Percentiles rank a stretch among this genome's conserved stretches.
Conservation (phyloP, 169 alveolate species). For the Cryptosporidium canis region DNA sequence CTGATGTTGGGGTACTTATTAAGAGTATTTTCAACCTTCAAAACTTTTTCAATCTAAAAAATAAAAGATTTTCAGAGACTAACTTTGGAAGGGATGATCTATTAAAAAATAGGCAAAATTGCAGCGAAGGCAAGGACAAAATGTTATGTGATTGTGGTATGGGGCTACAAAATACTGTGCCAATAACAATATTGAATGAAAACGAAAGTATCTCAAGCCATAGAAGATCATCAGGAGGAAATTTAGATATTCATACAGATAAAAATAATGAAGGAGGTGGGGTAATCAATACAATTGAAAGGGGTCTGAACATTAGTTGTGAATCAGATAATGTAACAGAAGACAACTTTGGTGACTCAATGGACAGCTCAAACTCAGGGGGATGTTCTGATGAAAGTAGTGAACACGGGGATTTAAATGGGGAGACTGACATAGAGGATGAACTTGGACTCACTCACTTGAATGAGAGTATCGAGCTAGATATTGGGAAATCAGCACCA, state of each 20-base stretch:
- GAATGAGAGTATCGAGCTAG: slow-evolving; percentile 53
- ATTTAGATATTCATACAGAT: neutral
- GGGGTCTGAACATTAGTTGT: neutral
- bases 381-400: neutral
- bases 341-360: neutral
- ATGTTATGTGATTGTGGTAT: neutral
- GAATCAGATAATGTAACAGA: neutral
- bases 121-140: neutral
- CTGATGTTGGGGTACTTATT: slow-evolving; percentile 50
- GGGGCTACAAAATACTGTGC: neutral
- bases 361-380: neutral
- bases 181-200: slow-evolving; percentile 37
- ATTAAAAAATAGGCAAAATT: neutral
- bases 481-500: neutral
- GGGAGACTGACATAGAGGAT: slow-evolving; percentile 11
- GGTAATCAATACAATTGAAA: neutral
- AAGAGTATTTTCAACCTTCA: slow-evolving; percentile 20
- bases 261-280: neutral
- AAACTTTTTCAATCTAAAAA: slow-evolving; percentile 4
- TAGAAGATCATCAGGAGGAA: neutral
- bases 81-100: neutral
- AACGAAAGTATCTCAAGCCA: slow-evolving; percentile 33
- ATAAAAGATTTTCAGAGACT: neutral
- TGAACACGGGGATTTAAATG: neutral
- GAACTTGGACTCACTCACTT: slow-evolving; percentile 18